Conservation (phyloP, 495 filamentous ascomycete species). For the Choiromyces venosus region DNA sequence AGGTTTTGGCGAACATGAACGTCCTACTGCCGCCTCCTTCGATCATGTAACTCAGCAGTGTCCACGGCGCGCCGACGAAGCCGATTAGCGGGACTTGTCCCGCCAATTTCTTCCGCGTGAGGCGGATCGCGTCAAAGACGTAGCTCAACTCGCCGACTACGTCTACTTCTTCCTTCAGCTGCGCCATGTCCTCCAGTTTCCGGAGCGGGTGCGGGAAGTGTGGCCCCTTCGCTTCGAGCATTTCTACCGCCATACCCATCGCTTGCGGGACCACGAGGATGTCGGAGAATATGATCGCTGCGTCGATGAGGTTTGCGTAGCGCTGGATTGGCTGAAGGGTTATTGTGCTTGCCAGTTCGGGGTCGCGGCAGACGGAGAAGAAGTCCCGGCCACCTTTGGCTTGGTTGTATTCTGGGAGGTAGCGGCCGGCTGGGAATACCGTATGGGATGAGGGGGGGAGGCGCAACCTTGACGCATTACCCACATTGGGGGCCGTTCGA, state of each 20-base stretch:
- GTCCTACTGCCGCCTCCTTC: conserved; percentile 93
- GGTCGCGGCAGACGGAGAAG: conserved; percentile 91
- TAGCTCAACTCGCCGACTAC: conserved; percentile 82
- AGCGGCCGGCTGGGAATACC: conserved; percentile 68
- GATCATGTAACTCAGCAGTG: conserved; percentile 95
- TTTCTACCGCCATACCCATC: conserved; percentile 93
- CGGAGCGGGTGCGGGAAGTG: conserved; percentile 81
- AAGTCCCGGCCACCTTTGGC: conserved; percentile 86
- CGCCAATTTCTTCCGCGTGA: conserved; percentile 84
- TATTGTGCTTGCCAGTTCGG: conserved; percentile 83
- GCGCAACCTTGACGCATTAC: conserved; percentile 96
- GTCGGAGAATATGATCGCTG: conserved; percentile 97
- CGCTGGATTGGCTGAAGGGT: conserved; percentile 93
- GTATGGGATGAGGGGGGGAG: conserved; percentile 4
- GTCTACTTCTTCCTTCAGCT: conserved; percentile 69
- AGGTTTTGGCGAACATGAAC: conserved; percentile 85
- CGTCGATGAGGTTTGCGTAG: conserved; percentile 83
- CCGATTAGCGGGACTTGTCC: conserved; percentile 80
- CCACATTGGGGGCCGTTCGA: conserved; percentile 92
- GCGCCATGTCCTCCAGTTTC: conserved; percentile 75
- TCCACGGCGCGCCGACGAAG: conserved; percentile 98
- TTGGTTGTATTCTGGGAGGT: conserved; percentile 88
- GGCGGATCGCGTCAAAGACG: conserved; percentile 88
- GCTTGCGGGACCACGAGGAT: conserved; percentile 97
- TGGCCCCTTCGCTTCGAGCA: conserved; percentile 93